phyloP scores from a whole-genome alignment of 352 stramenopile genomes.

The Pythium oligandrum region DNA sequence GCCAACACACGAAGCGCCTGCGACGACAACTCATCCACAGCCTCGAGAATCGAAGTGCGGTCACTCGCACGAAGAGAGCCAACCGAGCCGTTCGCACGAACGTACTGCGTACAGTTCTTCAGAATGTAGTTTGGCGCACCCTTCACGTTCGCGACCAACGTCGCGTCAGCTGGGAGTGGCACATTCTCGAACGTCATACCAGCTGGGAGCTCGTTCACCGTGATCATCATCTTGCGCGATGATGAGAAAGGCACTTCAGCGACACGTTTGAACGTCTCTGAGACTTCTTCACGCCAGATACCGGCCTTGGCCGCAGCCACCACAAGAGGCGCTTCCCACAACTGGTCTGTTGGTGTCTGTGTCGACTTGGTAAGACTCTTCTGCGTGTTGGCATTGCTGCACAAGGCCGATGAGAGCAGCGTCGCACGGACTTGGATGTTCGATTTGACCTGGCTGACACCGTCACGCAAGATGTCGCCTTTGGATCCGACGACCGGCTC shows the following conservation, averaged over 20 bases:
- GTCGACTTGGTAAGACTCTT: slow-evolving; percentile 37
- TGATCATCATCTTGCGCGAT: slow-evolving; percentile 92
- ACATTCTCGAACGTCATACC: slow-evolving; percentile 31
- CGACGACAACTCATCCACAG: slow-evolving; percentile 52
- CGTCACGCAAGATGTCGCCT: slow-evolving; percentile 44
- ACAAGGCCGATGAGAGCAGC: slow-evolving; percentile 54
- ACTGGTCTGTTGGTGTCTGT: slow-evolving; percentile 48
- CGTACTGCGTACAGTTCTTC: slow-evolving; percentile 46
- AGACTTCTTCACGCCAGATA: slow-evolving; percentile 44
- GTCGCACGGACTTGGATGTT: slow-evolving; percentile 38
- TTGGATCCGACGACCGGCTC: slow-evolving; percentile 41
- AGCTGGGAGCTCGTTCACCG: slow-evolving; percentile 42
- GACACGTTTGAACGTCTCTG: slow-evolving; percentile 53
- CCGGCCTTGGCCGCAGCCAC: slow-evolving; percentile 58
- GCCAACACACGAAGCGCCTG: slow-evolving; percentile 83
- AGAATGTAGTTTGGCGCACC: slow-evolving; percentile 62
- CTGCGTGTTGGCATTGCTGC: slow-evolving; percentile 63
- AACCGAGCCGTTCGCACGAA: slow-evolving; percentile 41
- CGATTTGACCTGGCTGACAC: slow-evolving; percentile 38
- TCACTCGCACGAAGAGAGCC: slow-evolving; percentile 30
- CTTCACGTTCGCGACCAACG: slow-evolving; percentile 56
- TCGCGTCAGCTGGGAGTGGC: slow-evolving; percentile 31
- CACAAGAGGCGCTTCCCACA: slow-evolving; percentile 58
- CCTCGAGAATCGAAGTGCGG: slow-evolving; percentile 33
- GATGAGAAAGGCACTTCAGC: slow-evolving; percentile 92